Conservation (phyloP, 805 yeast genomes). For the Candida tibetensis region DNA sequence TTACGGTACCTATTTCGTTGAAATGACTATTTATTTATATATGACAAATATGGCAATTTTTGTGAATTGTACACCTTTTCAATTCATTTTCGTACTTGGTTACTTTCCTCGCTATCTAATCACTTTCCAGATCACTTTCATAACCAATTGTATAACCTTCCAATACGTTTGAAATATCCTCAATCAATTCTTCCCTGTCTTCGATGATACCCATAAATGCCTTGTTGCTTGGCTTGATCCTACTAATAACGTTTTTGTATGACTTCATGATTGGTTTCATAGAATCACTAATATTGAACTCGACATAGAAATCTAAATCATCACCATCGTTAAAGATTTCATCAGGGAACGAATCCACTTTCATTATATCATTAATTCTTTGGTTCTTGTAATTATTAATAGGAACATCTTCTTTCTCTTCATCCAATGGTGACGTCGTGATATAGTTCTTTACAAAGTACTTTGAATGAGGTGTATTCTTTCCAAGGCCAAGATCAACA, state of each 20-base stretch:
- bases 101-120: background rate
- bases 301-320: constrained; percentile 9
- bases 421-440: background rate
- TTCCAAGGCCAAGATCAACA: constrained; percentile 4
- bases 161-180: constrained; percentile 43
- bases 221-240: constrained; percentile 14
- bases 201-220: constrained; percentile 30
- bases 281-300: constrained; percentile 25
- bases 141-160: constrained; percentile 52
- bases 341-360: constrained; percentile 17
- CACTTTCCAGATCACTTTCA: constrained; percentile 28
- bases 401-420: constrained; percentile 2
- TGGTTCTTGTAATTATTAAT: constrained; percentile 8
- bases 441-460: constrained; percentile 10
- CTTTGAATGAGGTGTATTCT: constrained; percentile 3
- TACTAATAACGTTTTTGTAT: constrained; percentile 21
- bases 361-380: constrained; percentile 12
- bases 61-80: too few relatives aligned
- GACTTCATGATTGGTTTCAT: constrained; percentile 27
- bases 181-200: constrained; percentile 54
- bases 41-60: too few relatives aligned
- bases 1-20: constrained; percentile 82
- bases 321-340: constrained; percentile 5
- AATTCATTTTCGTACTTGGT: too few relatives aligned
- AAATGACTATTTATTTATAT: constrained; percentile 36